Percentiles rank a stretch among this genome's conserved stretches.
These are phyloP conservation scores for Lepraria neglecta DNA, from an alignment of 495 filamentous ascomycete genomes.

Conservation along the genomic window DNA sequence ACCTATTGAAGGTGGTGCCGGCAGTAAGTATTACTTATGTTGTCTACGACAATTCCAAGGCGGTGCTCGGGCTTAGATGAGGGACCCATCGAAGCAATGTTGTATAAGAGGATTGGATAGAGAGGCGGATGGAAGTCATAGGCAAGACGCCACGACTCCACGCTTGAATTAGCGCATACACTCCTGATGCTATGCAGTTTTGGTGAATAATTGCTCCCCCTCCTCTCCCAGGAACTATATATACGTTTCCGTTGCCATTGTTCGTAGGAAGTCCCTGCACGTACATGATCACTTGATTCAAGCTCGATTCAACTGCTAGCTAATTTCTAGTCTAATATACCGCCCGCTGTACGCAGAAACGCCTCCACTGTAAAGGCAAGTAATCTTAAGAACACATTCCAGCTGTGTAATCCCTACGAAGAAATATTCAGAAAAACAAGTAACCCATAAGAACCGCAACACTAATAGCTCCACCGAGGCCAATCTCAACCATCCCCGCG, in stretches of 20 bases:
- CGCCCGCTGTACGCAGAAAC: not conserved
- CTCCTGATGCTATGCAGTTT: not conserved
- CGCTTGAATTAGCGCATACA: not conserved
- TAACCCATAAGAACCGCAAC: not conserved
- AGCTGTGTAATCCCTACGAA: slow-evolving; percentile 1
- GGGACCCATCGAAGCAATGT: not conserved
- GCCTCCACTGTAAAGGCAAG: not conserved
- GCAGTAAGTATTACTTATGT: slow-evolving; percentile 97
- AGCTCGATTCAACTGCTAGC: too few species aligned
- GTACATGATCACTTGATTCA: too few species aligned
- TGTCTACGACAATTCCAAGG: slow-evolving; percentile 94
- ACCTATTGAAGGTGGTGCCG: slow-evolving; percentile 92
- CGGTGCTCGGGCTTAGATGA: slow-evolving; percentile 62
- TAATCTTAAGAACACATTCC: not conserved
- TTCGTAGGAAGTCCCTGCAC: too few species aligned
- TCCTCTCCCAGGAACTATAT: too few species aligned
- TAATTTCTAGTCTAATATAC: too few species aligned
- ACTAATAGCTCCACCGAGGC: not conserved
- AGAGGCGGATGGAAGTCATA: not conserved
- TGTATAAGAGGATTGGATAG: not conserved
- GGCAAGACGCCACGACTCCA: not conserved
- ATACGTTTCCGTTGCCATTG: too few species aligned
- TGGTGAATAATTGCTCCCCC: not conserved
- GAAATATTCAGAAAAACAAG: not conserved
- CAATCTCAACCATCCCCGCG: not conserved